phyloP scores from a whole-genome alignment of 1,139 yeast species.

The Candida pseudoviswanathii region DNA sequence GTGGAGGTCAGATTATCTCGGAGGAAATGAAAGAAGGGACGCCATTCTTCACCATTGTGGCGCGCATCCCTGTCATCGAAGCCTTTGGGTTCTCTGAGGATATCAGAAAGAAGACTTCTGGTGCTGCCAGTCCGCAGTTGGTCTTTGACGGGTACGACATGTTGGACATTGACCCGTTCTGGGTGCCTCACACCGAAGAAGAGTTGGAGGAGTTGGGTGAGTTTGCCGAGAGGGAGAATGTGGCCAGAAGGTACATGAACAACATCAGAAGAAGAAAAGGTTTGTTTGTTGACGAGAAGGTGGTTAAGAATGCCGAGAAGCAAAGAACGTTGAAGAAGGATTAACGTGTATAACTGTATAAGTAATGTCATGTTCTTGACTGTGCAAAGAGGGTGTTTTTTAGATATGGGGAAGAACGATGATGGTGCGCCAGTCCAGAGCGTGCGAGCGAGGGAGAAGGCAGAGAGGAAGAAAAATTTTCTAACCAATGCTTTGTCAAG shows the following conservation, averaged over 20 bases:
- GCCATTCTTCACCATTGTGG: constrained; percentile 86
- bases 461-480: not conserved
- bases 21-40: constrained; percentile 99
- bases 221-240: constrained; percentile 86
- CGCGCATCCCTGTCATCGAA: constrained; percentile 89
- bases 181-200: constrained; percentile 99
- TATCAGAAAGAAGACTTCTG: constrained; percentile 88
- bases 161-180: constrained; percentile 91
- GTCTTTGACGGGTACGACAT: constrained; percentile 87
- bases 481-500: constrained; percentile 3
- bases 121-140: constrained; percentile 96
- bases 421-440: not conserved
- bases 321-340: constrained; percentile 81
- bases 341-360: constrained; percentile 19
- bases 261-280: constrained; percentile 85
- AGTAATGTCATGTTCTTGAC: not conserved
- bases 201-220: constrained; percentile 94
- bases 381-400: not conserved
- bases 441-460: not conserved
- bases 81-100: constrained; percentile 98
- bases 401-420: not conserved
- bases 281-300: constrained; percentile 83
- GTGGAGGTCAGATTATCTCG: constrained; percentile 81
- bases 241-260: constrained; percentile 86
- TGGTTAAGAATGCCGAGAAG: constrained; percentile 88